phyloP scores from a whole-genome alignment of 352 stramenopile genomes.

The Bremia lactucae region DNA sequence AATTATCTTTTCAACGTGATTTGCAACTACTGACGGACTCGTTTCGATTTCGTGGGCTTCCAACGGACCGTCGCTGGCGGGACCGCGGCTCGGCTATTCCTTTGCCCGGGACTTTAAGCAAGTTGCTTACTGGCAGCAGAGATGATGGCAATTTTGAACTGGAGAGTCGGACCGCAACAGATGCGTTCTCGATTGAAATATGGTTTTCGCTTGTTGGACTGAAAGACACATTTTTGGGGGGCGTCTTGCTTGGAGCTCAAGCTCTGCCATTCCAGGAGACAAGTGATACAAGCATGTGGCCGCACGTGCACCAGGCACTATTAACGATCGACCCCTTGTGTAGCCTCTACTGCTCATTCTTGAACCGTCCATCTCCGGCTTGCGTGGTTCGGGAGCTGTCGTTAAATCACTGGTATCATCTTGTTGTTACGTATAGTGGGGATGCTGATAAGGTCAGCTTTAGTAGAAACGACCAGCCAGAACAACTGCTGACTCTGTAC shows the following conservation, averaged over 20 bases:
- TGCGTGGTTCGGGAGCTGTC: slow-evolving; percentile 39
- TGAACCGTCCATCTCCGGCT: slow-evolving; percentile 33
- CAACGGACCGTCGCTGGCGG: slow-evolving; percentile 41
- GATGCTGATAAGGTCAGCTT: slow-evolving; percentile 14
- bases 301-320: slow-evolving; percentile 50
- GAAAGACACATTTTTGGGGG: slow-evolving; percentile 41
- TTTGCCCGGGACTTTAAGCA: slow-evolving; percentile 32
- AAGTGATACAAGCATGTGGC: slow-evolving; percentile 27
- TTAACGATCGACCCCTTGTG: slow-evolving; percentile 49
- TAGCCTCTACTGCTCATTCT: slow-evolving; percentile 46
- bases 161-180: slow-evolving; percentile 8
- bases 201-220: slow-evolving; percentile 60
- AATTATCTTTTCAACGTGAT: slow-evolving; percentile 51
- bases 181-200: slow-evolving; percentile 44
- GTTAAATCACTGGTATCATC: slow-evolving; percentile 57
- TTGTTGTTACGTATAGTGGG: slow-evolving; percentile 42
- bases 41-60: slow-evolving; percentile 49
- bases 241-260: slow-evolving; percentile 52
- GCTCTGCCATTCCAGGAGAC: slow-evolving; percentile 35
- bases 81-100: slow-evolving; percentile 40
- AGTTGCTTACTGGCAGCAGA: slow-evolving; percentile 18
- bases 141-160: slow-evolving; percentile 7
- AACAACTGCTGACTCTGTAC: slow-evolving; percentile 34
- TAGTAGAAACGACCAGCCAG: slow-evolving; percentile 15
- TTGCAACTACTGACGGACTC: slow-evolving; percentile 33